Conservation (phyloP, 1,139 yeast species). For the Hemisphaericaspora xylanilytica region DNA sequence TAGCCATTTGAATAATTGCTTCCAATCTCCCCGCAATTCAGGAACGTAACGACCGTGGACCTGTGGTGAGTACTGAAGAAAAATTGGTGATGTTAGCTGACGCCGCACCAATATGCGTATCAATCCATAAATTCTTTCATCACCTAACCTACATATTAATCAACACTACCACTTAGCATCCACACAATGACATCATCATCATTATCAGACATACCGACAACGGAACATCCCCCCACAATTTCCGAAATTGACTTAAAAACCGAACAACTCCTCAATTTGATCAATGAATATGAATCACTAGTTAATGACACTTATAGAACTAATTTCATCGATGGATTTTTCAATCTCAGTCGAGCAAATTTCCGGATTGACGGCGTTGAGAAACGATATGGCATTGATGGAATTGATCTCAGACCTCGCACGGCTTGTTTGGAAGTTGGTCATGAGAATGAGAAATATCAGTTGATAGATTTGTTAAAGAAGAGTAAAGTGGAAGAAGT, state of each 20-base stretch:
- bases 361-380: conserved; percentile 19
- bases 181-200: background rate
- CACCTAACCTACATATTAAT: no score
- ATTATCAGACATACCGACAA: background rate
- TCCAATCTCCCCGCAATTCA: no score
- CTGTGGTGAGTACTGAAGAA: no score
- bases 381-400: conserved; percentile 24
- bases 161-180: no score
- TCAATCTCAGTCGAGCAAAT: conserved; percentile 42
- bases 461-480: conserved; percentile 14
- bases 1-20: no score
- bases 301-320: conserved; percentile 20
- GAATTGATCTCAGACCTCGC: conserved; percentile 31
- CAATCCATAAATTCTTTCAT: no score
- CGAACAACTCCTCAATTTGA: conserved; percentile 22
- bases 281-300: conserved; percentile 31
- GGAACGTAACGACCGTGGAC: no score
- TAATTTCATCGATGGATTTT: conserved; percentile 30
- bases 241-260: conserved; percentile 20
- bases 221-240: background rate
- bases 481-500: conserved; percentile 1
- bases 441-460: conserved; percentile 8
- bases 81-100: no score
- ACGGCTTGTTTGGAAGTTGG: conserved; percentile 22
- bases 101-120: no score